Percentiles rank a stretch among this genome's conserved stretches.
phyloP scores from a whole-genome alignment of 116 monocot species.

The Cymodocea nodosa region DNA sequence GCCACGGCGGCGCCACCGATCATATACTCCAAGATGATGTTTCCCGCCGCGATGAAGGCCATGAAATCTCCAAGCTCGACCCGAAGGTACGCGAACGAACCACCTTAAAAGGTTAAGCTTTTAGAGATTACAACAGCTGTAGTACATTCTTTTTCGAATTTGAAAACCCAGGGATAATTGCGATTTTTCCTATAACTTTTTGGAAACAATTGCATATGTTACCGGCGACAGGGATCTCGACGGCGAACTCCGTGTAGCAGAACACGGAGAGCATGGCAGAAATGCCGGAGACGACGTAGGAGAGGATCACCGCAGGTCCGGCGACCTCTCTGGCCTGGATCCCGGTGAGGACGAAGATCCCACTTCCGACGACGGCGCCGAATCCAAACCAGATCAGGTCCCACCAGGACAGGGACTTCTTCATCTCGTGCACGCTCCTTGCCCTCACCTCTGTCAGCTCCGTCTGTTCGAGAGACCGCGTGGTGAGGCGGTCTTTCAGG shows the following conservation, averaged over 20 bases:
- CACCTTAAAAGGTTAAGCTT: constrained; percentile 26
- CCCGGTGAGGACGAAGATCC: constrained; percentile 72
- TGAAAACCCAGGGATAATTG: too few species aligned
- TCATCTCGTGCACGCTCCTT: constrained; percentile 58
- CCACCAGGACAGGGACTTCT: constrained; percentile 54
- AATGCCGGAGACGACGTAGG: constrained; percentile 50
- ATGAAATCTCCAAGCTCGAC: constrained; percentile 88
- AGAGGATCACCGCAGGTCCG: constrained; percentile 61
- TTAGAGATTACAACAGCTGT: too few species aligned
- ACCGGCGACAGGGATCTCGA: constrained; percentile 70
- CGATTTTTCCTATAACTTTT: neutral
- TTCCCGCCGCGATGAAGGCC: constrained; percentile 86
- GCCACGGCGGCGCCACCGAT: constrained; percentile 74
- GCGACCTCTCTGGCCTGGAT: constrained; percentile 29
- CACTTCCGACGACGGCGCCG: constrained; percentile 65
- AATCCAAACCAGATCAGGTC: constrained; percentile 72
- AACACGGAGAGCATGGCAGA: constrained; percentile 57
- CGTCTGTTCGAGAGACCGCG: constrained; percentile 29
- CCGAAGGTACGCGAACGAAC: constrained; percentile 77
- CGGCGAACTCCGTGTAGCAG: constrained; percentile 66
- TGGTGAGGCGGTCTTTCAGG: constrained; percentile 27
- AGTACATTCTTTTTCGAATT: too few species aligned
- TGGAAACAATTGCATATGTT: neutral
- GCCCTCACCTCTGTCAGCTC: constrained; percentile 46
- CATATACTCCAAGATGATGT: constrained; percentile 79